A percentile compares a stretch with the other conserved stretches of the same genome.
phyloP scores from a whole-genome alignment of 257 asterid genomes.

The Solanum pinnatisectum region DNA sequence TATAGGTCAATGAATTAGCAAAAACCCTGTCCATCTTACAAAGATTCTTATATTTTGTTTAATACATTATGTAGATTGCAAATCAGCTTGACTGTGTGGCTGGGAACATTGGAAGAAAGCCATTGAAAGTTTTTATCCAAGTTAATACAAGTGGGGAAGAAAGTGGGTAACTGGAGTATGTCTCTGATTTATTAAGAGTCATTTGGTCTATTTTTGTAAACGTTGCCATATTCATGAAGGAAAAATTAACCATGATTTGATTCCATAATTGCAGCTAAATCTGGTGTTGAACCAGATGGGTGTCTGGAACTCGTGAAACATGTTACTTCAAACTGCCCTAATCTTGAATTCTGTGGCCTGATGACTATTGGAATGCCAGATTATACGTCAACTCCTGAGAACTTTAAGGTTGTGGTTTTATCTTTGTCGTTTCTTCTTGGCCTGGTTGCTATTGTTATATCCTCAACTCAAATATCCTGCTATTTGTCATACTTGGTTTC shows the following conservation, averaged over 20 bases:
- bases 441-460: not conserved
- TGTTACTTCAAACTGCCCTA: constrained; percentile 54
- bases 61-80: constrained; percentile 48
- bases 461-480: not conserved
- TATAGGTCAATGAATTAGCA: not conserved
- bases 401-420: constrained; percentile 59
- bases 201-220: not conserved
- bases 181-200: constrained; percentile 6
- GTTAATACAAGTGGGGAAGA: constrained; percentile 98
- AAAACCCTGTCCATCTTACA: not conserved
- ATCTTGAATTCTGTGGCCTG: constrained; percentile 81
- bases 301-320: constrained; percentile 71
- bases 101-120: constrained; percentile 73
- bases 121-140: constrained; percentile 80
- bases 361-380: constrained; percentile 98
- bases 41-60: not conserved
- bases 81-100: constrained; percentile 67
- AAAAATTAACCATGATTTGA: not conserved
- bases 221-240: not conserved
- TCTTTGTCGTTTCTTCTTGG: not conserved
- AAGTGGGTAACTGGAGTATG: constrained; percentile 58
- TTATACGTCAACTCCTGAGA: constrained; percentile 95
- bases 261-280: constrained; percentile 57
- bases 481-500: constrained; percentile 11
- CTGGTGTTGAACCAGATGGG: constrained; percentile 68